Evolutionary conservation across 805 yeast species (phyloP).

Genomic region (Saturnispora besseyi): DNA sequence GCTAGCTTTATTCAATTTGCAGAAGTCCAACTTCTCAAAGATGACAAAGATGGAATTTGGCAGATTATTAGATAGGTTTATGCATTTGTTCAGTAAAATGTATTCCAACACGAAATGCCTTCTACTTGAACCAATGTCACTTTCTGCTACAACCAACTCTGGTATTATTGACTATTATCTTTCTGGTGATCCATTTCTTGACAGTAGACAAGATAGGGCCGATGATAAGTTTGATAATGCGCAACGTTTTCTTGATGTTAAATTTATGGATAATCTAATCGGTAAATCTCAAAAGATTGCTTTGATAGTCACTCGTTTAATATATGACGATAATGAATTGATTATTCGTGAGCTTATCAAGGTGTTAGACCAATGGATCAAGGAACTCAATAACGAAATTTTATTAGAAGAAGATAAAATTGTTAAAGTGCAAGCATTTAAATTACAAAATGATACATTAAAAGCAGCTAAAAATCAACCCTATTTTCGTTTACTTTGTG

Average conservation of each 20-base stretch:
- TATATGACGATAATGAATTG: conserved; percentile 37
- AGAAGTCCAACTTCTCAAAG: conserved; percentile 40
- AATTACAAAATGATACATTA: conserved; percentile 5
- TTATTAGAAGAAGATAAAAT: neutral
- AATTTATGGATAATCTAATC: conserved; percentile 14
- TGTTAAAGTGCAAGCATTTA: conserved; percentile 3
- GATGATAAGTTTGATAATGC: conserved; percentile 12
- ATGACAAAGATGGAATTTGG: conserved; percentile 50
- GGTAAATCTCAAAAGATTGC: conserved; percentile 16
- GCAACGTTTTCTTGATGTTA: conserved; percentile 13
- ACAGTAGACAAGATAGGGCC: conserved; percentile 29
- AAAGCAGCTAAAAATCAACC: conserved; percentile 10
- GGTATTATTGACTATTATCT: conserved; percentile 44
- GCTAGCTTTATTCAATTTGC: conserved; percentile 42
- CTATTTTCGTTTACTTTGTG: conserved; percentile 18
- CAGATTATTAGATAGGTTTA: conserved; percentile 54
- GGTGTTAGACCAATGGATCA: conserved; percentile 12
- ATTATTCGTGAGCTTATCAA: conserved; percentile 37
- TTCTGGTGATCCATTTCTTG: conserved; percentile 43
- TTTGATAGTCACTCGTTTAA: conserved; percentile 18
- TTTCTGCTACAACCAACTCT: conserved; percentile 39
- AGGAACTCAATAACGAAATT: conserved; percentile 6
- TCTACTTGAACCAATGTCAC: conserved; percentile 56
- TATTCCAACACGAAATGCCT: conserved; percentile 44
- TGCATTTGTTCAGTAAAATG: conserved; percentile 46